A percentile compares a stretch with the other conserved stretches of the same genome.
These are phyloP conservation scores for Primulina tabacum DNA, from an alignment of 257 asterid species.

Conservation along the genomic window DNA sequence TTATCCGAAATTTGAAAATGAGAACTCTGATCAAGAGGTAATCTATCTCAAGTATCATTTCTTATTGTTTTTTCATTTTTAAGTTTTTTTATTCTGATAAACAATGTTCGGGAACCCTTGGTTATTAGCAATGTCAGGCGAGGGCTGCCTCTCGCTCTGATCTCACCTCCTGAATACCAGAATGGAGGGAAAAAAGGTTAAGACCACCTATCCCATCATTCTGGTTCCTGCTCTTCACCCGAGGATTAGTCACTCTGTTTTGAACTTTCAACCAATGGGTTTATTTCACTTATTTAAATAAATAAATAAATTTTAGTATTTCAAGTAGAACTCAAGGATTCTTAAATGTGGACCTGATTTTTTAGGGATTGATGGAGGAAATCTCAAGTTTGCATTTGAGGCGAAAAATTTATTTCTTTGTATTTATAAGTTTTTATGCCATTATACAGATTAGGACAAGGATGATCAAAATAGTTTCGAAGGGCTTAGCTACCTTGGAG, in stretches of 20 bases:
- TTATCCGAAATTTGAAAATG: constrained; percentile 97
- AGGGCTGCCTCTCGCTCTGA: too few relatives aligned
- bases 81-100: not conserved
- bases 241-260: too few relatives aligned
- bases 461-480: constrained; percentile 89
- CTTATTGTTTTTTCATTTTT: constrained; percentile 4
- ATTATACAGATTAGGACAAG: constrained; percentile 64
- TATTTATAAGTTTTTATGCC: constrained; percentile 20
- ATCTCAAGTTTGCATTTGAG: constrained; percentile 1
- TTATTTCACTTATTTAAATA: constrained; percentile 5
- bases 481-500: constrained; percentile 90
- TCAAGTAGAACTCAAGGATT: constrained; percentile 21
- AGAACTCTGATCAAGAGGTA: constrained; percentile 97
- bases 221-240: too few relatives aligned
- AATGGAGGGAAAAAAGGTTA: too few relatives aligned
- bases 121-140: not conserved
- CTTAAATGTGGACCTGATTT: not conserved
- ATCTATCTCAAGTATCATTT: constrained; percentile 17
- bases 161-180: too few relatives aligned
- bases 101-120: not conserved
- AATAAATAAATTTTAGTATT: constrained; percentile 9
- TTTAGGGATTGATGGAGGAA: constrained; percentile 3
- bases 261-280: not conserved
- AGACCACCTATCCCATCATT: too few relatives aligned
- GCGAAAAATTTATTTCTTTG: constrained; percentile 5